These are phyloP conservation scores for Saccharomycopsis microspora DNA, from an alignment of 805 yeast species.

Conservation along the genomic window DNA sequence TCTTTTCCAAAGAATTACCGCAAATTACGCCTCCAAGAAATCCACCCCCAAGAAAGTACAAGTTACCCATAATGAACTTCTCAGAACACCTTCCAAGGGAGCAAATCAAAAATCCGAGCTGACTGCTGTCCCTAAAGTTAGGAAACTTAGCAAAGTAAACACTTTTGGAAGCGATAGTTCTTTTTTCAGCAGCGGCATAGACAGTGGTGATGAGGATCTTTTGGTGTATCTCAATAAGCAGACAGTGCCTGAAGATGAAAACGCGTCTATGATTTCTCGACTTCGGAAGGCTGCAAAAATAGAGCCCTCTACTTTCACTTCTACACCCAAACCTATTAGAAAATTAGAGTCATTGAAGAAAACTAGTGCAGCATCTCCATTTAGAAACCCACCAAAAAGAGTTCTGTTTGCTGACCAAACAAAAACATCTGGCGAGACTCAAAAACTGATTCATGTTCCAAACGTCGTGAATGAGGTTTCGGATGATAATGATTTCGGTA, in stretches of 20 bases:
- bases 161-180: not conserved
- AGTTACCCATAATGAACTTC: not conserved
- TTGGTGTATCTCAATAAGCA: not conserved
- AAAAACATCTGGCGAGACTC: not conserved
- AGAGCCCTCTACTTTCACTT: too few relatives aligned
- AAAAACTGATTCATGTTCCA: not conserved
- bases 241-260: not conserved
- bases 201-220: not conserved
- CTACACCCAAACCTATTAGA: not conserved
- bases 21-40: not conserved
- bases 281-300: too few relatives aligned
- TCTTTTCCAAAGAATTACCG: constrained; percentile 1
- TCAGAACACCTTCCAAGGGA: not conserved
- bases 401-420: not conserved
- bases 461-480: not conserved
- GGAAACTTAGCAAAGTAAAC: not conserved
- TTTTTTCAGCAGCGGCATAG: not conserved
- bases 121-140: not conserved
- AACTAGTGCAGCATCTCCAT: not conserved
- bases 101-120: not conserved
- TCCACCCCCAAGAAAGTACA: not conserved
- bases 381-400: not conserved
- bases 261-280: too few relatives aligned
- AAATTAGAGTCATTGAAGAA: not conserved
- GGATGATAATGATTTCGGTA: not conserved